These are phyloP conservation scores for Colletotrichum phormii DNA, from an alignment of 2,329 filamentous ascomycete genomes.

Conservation along the genomic window DNA sequence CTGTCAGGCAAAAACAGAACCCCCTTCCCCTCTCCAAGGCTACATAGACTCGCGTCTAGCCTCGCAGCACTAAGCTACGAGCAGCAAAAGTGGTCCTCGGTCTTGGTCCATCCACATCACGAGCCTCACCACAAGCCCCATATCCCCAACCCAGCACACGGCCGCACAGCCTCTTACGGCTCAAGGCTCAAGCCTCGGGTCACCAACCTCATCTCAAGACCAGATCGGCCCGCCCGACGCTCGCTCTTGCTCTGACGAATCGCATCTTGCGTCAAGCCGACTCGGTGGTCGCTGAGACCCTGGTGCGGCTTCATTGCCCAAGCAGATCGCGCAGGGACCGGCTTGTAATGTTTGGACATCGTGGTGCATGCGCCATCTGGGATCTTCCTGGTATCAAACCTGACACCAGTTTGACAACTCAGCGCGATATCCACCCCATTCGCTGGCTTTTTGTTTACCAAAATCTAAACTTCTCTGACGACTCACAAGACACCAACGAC, in stretches of 20 bases:
- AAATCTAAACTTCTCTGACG: conserved; percentile 37
- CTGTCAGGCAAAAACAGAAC: conserved; percentile 13
- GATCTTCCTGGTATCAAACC: conserved; percentile 55
- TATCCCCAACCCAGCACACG: conserved; percentile 5
- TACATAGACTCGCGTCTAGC: conserved; percentile 28
- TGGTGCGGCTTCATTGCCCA: conserved; percentile 54
- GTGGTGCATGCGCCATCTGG: conserved; percentile 50
- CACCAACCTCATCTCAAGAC: conserved; percentile 22
- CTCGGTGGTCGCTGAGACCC: conserved; percentile 47
- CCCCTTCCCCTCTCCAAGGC: conserved; percentile 27
- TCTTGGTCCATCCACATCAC: conserved; percentile 29
- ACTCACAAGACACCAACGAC: conserved; percentile 38
- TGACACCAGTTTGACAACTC: conserved; percentile 52
- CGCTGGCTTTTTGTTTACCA: conserved; percentile 39
- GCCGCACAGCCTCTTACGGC: not conserved
- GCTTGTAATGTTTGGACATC: conserved; percentile 53
- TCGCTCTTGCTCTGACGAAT: conserved; percentile 34
- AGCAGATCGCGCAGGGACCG: conserved; percentile 54
- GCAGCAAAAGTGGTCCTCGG: conserved; percentile 25
- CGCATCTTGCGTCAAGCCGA: conserved; percentile 34
- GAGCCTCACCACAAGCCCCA: conserved; percentile 33
- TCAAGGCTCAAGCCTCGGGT: not conserved
- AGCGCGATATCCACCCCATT: conserved; percentile 46
- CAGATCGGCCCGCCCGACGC: conserved; percentile 29
- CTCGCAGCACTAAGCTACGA: conserved; percentile 32